A percentile compares a stretch with the other conserved stretches of the same genome.
phyloP scores from a whole-genome alignment of 139 green algal genomes.

The Asterochloris sp. region DNA sequence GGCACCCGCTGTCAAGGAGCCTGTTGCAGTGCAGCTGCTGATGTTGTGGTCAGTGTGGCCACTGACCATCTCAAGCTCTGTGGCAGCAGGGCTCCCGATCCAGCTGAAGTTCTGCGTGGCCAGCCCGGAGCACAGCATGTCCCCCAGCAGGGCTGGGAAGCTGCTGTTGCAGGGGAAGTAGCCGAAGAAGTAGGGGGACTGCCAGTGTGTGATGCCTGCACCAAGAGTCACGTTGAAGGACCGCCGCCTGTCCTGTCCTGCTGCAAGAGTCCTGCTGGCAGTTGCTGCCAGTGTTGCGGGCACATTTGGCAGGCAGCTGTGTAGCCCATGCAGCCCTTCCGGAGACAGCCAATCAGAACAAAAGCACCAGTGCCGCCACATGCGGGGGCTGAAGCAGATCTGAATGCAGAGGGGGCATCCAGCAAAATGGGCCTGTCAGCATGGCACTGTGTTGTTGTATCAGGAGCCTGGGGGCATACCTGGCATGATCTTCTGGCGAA shows the following conservation, averaged over 20 bases:
- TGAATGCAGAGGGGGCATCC: too few relatives aligned
- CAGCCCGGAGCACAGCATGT: slow-evolving; percentile 65
- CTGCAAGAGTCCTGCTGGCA: too few relatives aligned
- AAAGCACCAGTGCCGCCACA: too few relatives aligned
- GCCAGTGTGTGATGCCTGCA: slow-evolving; percentile 77
- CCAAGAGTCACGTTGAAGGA: too few relatives aligned
- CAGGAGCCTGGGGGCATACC: slow-evolving; percentile 19
- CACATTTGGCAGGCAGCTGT: too few relatives aligned
- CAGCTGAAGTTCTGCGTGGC: slow-evolving; percentile 75
- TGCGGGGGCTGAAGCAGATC: too few relatives aligned
- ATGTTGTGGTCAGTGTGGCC: not conserved
- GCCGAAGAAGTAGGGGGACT: slow-evolving; percentile 79
- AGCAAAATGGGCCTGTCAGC: too few relatives aligned
- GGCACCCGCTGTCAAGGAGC: not conserved
- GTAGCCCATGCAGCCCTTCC: too few relatives aligned
- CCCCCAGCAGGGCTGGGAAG: slow-evolving; percentile 63
- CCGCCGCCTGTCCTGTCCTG: too few relatives aligned
- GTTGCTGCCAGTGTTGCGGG: too few relatives aligned
- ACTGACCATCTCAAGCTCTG: slow-evolving; percentile 80
- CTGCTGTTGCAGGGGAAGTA: slow-evolving; percentile 70
- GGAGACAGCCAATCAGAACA: too few relatives aligned
- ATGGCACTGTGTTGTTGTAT: too few relatives aligned
- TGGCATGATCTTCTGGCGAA: slow-evolving; percentile 63
- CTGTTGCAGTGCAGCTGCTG: not conserved
- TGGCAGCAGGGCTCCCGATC: slow-evolving; percentile 60